Evolutionary conservation across 768 basidiomycete genomes (phyloP), one percentile per base, ranked within the genome.

Genomic region (Mycena venus): DNA sequence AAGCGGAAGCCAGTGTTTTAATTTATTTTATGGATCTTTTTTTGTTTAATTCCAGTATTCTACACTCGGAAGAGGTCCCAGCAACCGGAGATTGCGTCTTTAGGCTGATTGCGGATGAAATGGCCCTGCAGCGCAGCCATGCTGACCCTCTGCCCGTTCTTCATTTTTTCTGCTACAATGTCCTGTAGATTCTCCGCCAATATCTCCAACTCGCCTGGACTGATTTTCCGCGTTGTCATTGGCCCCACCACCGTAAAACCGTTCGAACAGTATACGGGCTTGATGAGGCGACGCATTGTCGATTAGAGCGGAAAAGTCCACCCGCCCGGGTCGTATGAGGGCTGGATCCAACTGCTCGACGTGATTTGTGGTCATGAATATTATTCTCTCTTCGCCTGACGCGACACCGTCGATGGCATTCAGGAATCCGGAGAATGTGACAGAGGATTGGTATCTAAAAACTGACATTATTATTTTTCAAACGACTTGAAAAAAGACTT

Each of bases 361-460:
- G 78, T 99, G 98, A 83, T 99, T 99, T n/a, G 98, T 99, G 0
- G 98, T 99, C 93, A 99, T 95, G 85, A 99, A 99, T 40, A 99
- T 91, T 80, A 99, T 93, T n/a, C 98, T 93, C 79, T 98, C 97
- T 85, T 99, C 97, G 49, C 97, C 96, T 14, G 98, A 98, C 6
- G 96, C 98, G 32, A 99, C 98, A 21, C 98, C 98, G 80, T 99
- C 98, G 3, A 99, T 88, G 17, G 97, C 97, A 78, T 99, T 99
- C 51, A 99, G 86, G 80, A 99, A 95, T 31, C 98, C 98, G 10
- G 98, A 99, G 85, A 99, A 99, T 4, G 98, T 99, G 40, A 99
- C 94, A 15, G 95, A 94, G 0, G 96, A 97, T 84, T 97, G 96
- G 81, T 96, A 98, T 29, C 96, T 97, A 78, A 75, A 68, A 61